phyloP scores from a whole-genome alignment of 306 rosid species.

The Prunus persica region Prunus_persica_NCBIv2 NC_034011.1:22837501-22838000 shows the following conservation, averaged over 20 bases:
- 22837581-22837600: conserved; percentile 9
- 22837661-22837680: conserved; percentile 22
- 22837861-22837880: conserved; percentile 72
- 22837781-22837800: neutral
- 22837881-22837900: conserved; percentile 90
- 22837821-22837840: neutral
- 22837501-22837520: conserved; percentile 91
- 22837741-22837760: conserved; percentile 58
- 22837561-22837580: conserved; percentile 96
- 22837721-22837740: conserved; percentile 92
- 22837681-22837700: conserved; percentile 89
- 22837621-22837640: neutral
- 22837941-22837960: conserved; percentile 86
- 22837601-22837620: neutral
- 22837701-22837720: conserved; percentile 85
- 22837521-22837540: conserved; percentile 96
- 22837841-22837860: neutral
- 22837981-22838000: conserved; percentile 18
- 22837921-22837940: conserved; percentile 90
- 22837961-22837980: conserved; percentile 24
- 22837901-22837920: conserved; percentile 90
- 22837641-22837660: neutral
- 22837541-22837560: conserved; percentile 94
- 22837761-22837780: conserved; percentile 9
- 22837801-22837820: neutral